Conservation (phyloP, 192 early-diverging fungal species). For the Coemansia sp. region DNA sequence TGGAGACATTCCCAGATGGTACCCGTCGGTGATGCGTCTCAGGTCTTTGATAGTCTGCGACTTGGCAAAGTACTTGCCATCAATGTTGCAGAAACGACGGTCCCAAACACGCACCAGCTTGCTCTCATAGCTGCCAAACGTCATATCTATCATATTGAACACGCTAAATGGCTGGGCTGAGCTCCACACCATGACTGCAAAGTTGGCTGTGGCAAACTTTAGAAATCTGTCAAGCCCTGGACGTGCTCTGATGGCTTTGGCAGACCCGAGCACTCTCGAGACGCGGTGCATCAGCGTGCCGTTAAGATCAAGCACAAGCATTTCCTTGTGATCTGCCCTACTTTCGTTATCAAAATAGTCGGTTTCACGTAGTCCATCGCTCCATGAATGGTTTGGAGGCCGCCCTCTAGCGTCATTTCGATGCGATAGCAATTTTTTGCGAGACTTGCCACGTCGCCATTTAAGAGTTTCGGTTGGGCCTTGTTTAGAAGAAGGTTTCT, state of each 20-base stretch:
- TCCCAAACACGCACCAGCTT: constrained; percentile 59
- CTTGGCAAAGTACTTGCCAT: constrained; percentile 45
- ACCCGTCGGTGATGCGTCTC: constrained; percentile 51
- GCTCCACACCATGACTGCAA: constrained; percentile 73
- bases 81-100: constrained; percentile 49
- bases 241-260: constrained; percentile 26
- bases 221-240: constrained; percentile 57
- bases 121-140: constrained; percentile 35
- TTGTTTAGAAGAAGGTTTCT: too few species aligned
- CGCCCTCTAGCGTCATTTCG: too few species aligned
- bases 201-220: constrained; percentile 54
- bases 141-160: constrained; percentile 48
- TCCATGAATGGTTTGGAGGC: constrained; percentile 8
- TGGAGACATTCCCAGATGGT: constrained; percentile 29
- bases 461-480: too few species aligned
- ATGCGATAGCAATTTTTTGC: too few species aligned
- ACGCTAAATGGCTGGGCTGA: constrained; percentile 59
- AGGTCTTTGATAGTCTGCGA: constrained; percentile 60
- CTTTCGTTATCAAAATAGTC: constrained; percentile 28
- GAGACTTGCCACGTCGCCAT: too few species aligned
- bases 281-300: constrained; percentile 59
- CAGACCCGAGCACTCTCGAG: not conserved
- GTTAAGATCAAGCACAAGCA: constrained; percentile 70
- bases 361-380: constrained; percentile 9
- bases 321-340: constrained; percentile 26